phyloP scores from a whole-genome alignment of 164 flowering plant species.

The Piper betle region DNA sequence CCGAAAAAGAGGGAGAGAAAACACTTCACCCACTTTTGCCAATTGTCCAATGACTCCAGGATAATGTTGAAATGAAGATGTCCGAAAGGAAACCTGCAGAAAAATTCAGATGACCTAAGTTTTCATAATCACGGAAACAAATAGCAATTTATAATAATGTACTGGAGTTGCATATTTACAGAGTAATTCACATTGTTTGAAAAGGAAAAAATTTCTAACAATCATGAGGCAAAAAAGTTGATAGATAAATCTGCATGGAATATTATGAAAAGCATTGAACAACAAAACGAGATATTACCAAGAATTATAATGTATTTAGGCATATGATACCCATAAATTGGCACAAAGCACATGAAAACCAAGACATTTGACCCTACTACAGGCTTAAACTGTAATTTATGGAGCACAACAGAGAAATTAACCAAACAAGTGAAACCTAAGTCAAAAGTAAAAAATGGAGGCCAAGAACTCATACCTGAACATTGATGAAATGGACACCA shows the following conservation, averaged over 20 bases:
- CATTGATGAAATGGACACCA: constrained; percentile 49
- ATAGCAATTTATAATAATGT: not conserved
- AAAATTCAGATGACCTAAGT: not conserved
- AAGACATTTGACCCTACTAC: not conserved
- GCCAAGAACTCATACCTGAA: constrained; percentile 45
- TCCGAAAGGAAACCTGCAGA: constrained; percentile 43
- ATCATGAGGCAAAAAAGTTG: too few relatives aligned
- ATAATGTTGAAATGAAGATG: constrained; percentile 17
- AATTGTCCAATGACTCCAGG: constrained; percentile 32
- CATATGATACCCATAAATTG: not conserved
- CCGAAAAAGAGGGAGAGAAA: not conserved
- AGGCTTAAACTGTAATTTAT: not conserved
- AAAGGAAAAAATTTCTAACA: too few relatives aligned
- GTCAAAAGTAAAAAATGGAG: not conserved
- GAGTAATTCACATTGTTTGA: too few relatives aligned
- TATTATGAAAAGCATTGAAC: not conserved
- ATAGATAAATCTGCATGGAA: not conserved
- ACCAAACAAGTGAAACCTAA: not conserved
- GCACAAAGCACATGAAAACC: not conserved
- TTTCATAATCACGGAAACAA: not conserved
- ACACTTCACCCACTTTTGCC: constrained; percentile 38
- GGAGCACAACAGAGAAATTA: not conserved
- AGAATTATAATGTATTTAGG: too few relatives aligned
- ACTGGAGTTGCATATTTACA: not conserved
- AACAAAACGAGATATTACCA: not conserved